Conservation (phyloP, 1,284 basidiomycete genomes). For the Pseudozyma thailandica region DNA sequence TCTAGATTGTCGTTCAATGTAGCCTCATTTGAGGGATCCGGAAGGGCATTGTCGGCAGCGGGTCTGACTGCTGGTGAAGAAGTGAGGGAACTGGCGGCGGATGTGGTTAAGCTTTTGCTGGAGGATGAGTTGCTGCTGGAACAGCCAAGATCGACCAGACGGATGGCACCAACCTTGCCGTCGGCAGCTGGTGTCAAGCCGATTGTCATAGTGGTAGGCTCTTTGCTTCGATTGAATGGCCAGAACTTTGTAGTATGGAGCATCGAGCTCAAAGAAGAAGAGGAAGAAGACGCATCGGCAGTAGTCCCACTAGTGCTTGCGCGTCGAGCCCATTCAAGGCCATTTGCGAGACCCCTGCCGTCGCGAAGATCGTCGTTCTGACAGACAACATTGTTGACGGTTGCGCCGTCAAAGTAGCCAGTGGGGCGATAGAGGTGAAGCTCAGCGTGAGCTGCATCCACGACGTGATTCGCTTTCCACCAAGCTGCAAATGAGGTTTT, state of each 20-base stretch:
- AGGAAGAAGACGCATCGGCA: background rate
- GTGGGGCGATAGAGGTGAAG: constrained; percentile 50
- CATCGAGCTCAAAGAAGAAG: constrained; percentile 13
- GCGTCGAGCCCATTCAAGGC: constrained; percentile 19
- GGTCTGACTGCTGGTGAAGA: constrained; percentile 12
- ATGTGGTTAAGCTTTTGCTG: constrained; percentile 11
- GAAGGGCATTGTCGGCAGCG: constrained; percentile 7
- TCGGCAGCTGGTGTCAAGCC: constrained; percentile 36
- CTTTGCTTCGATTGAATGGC: constrained; percentile 36
- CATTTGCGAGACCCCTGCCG: constrained; percentile 39
- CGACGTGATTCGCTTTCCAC: constrained; percentile 42
- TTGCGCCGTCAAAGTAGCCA: constrained; percentile 55
- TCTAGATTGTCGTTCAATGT: constrained; percentile 41
- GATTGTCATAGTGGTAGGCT: constrained; percentile 48
- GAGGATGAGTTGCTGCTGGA: background rate
- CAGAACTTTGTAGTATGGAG: constrained; percentile 34
- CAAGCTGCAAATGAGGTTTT: constrained; percentile 53
- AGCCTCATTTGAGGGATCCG: constrained; percentile 8
- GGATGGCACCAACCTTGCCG: constrained; percentile 60
- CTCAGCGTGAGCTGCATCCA: constrained; percentile 58
- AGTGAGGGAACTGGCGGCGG: constrained; percentile 10
- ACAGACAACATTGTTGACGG: constrained; percentile 49
- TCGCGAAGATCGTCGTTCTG: constrained; percentile 40
- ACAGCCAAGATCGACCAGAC: constrained; percentile 53
- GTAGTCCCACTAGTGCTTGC: background rate